phyloP scores from a whole-genome alignment of 83 land plant species.

The Thuja plicata region DNA sequence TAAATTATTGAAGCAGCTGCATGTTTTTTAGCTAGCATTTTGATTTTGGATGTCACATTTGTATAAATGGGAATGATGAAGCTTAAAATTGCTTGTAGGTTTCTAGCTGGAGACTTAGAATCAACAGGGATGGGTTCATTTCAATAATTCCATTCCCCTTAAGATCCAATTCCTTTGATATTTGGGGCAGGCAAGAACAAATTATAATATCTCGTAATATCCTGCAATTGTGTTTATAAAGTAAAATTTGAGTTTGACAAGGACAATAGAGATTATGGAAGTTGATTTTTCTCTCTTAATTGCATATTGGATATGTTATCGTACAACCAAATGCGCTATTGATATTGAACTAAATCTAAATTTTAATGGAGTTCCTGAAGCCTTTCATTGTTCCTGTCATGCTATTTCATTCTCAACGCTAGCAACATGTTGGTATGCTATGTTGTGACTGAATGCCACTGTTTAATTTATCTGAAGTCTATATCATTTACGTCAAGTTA shows the following conservation, averaged over 20 bases:
- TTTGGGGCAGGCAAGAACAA: neutral
- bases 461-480: neutral
- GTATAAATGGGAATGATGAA: neutral
- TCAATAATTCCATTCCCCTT: neutral
- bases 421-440: neutral
- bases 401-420: neutral
- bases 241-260: neutral
- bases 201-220: neutral
- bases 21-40: neutral
- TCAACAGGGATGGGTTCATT: neutral
- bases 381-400: neutral
- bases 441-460: neutral
- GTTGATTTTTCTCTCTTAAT: neutral
- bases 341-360: neutral
- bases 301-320: neutral
- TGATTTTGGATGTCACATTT: neutral
- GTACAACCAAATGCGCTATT: neutral
- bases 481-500: neutral
- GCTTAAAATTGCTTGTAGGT: neutral
- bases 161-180: neutral
- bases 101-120: neutral
- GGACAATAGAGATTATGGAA: neutral
- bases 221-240: neutral
- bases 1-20: neutral
- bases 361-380: neutral